Evolutionary conservation across 768 basidiomycete species (phyloP).

Genomic region (Gelatoporia subvermispora): DNA sequence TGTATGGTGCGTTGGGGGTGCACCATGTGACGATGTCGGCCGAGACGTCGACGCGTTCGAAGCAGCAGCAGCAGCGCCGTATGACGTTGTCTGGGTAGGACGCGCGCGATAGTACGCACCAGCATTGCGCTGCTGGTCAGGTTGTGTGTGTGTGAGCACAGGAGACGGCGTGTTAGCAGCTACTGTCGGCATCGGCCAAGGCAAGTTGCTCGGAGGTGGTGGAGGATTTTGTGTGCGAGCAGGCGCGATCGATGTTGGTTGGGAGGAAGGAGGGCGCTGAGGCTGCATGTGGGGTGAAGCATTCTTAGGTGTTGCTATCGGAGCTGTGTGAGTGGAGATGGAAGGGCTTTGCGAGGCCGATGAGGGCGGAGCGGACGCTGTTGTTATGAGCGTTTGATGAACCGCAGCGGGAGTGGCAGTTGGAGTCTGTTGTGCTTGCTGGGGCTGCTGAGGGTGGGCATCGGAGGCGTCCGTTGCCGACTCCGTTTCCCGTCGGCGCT

Average conservation of each 20-base stretch:
- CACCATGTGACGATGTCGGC: slow-evolving; percentile 14
- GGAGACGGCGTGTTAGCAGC: slow-evolving; percentile 56
- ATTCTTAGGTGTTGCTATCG: slow-evolving; percentile 5
- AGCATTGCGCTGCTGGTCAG: slow-evolving; percentile 34
- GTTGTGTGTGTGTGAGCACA: slow-evolving; percentile 38
- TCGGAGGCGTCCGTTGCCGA: slow-evolving; percentile 19
- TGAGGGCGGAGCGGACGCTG: not conserved
- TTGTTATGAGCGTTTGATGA: not conserved
- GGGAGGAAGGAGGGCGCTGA: slow-evolving; percentile 30
- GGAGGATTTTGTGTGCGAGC: slow-evolving; percentile 19
- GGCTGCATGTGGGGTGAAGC: slow-evolving; percentile 51
- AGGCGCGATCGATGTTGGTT: slow-evolving; percentile 7
- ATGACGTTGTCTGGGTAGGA: slow-evolving; percentile 22
- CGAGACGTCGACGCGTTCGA: slow-evolving; percentile 11
- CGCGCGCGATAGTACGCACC: slow-evolving; percentile 48
- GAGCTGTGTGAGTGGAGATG: slow-evolving; percentile 21
- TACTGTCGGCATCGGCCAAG: slow-evolving; percentile 74
- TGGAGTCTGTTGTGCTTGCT: slow-evolving; percentile 2
- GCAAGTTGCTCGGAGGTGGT: slow-evolving; percentile 29
- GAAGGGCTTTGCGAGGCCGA: slow-evolving; percentile 31
- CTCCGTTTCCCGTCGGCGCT: slow-evolving; percentile 50
- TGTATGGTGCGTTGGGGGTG: slow-evolving; percentile 12
- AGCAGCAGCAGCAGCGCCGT: slow-evolving; percentile 12
- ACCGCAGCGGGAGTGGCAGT: slow-evolving; percentile 8
- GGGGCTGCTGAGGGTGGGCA: slow-evolving; percentile 2